Percentiles rank a stretch among this genome's conserved stretches.
phyloP scores from a whole-genome alignment of 2,329 filamentous ascomycete genomes.

The Fusarium xyrophilum region DNA sequence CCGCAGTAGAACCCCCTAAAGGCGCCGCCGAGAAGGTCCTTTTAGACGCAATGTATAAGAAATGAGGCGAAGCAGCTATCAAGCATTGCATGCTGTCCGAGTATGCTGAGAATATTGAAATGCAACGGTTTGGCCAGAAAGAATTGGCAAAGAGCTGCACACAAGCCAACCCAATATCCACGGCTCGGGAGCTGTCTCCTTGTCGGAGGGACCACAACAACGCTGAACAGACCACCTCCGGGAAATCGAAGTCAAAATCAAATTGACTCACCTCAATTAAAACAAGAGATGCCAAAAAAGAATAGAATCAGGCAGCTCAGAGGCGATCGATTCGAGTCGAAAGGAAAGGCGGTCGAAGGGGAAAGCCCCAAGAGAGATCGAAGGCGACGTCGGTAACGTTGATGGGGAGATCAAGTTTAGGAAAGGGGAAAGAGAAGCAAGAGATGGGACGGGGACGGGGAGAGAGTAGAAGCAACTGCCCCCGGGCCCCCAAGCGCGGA shows the following conservation, averaged over 20 bases:
- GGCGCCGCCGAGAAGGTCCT: slow-evolving; percentile 2
- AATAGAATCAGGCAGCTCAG: slow-evolving; percentile 27
- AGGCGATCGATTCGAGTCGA: slow-evolving; percentile 30
- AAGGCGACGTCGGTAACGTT: slow-evolving; percentile 33
- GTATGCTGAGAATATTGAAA: not conserved
- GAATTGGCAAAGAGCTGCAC: slow-evolving; percentile 1
- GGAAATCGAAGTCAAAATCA: slow-evolving; percentile 1
- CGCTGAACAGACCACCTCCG: slow-evolving; percentile 19
- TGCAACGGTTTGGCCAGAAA: not conserved
- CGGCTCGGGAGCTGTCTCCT: slow-evolving; percentile 17
- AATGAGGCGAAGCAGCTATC: not conserved
- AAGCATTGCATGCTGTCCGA: not conserved
- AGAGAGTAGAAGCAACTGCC: slow-evolving; percentile 17
- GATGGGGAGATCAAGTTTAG: slow-evolving; percentile 38
- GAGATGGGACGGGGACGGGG: slow-evolving; percentile 18
- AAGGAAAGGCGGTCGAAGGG: slow-evolving; percentile 32
- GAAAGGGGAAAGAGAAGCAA: slow-evolving; percentile 38
- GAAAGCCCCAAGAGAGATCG: slow-evolving; percentile 25
- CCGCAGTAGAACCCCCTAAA: slow-evolving; percentile 28
- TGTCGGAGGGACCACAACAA: slow-evolving; percentile 19
- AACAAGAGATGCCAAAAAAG: slow-evolving; percentile 35
- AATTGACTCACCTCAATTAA: slow-evolving; percentile 32
- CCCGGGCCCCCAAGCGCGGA: slow-evolving; percentile 1
- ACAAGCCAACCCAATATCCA: slow-evolving; percentile 10
- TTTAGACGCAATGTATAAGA: slow-evolving; percentile 2